Evolutionary conservation across 2,329 filamentous ascomycete genomes (phyloP).

Genomic region (Fusarium brevicatenulatum): DNA sequence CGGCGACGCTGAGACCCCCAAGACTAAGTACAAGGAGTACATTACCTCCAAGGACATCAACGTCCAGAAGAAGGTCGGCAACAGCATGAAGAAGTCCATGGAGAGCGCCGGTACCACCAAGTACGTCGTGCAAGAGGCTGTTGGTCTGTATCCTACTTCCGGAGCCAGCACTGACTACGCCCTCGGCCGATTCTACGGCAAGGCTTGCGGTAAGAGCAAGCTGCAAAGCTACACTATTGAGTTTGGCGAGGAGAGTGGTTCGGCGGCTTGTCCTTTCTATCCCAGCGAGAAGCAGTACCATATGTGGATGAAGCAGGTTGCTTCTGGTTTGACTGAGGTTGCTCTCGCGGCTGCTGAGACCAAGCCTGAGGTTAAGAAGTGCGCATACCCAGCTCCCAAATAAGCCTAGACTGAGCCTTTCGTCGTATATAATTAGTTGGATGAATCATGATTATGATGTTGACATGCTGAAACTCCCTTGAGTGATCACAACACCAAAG

Average conservation of each 20-base stretch:
- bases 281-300: conserved; percentile 56
- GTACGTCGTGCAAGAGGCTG: conserved; percentile 53
- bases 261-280: conserved; percentile 55
- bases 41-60: conserved; percentile 51
- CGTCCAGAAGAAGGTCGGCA: conserved; percentile 47
- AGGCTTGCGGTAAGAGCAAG: conserved; percentile 48
- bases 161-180: conserved; percentile 60
- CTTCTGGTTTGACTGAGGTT: conserved; percentile 60
- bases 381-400: conserved; percentile 10
- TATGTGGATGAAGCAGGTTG: conserved; percentile 56
- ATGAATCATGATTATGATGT: conserved; percentile 11
- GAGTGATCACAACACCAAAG: neutral
- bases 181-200: conserved; percentile 55
- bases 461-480: neutral
- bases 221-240: conserved; percentile 58
- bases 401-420: neutral
- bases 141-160: conserved; percentile 57
- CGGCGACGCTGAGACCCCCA: conserved; percentile 48
- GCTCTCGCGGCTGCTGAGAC: conserved; percentile 46
- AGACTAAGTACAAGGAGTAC: conserved; percentile 58
- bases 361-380: conserved; percentile 28
- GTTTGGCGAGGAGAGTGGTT: conserved; percentile 52
- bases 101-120: conserved; percentile 49
- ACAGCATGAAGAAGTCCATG: conserved; percentile 54
- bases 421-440: neutral